phyloP scores from a whole-genome alignment of 1,284 basidiomycete genomes.

The Ceratobasidium sp. region DNA sequence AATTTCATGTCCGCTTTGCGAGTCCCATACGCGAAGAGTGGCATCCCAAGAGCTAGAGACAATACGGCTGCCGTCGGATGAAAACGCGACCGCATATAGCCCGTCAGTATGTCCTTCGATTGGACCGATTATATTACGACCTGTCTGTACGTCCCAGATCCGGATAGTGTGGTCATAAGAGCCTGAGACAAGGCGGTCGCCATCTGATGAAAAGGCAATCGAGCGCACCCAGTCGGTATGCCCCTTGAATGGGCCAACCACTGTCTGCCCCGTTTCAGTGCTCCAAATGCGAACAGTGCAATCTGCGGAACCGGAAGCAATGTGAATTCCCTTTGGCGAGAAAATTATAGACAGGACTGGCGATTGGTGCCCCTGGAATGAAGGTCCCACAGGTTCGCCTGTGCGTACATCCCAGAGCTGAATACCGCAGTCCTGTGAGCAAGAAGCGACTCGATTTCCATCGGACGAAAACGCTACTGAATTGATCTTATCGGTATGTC shows the following conservation, averaged over 20 bases:
- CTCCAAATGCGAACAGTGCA: not conserved
- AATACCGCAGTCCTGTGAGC: conserved; percentile 23
- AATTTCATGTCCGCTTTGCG: too few relatives aligned
- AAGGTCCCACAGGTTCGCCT: not conserved
- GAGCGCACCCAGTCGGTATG: not conserved
- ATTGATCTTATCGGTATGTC: not conserved
- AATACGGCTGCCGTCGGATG: not conserved
- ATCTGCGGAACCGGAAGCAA: conserved; percentile 6
- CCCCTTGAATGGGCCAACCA: not conserved
- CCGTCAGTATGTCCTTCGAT: not conserved
- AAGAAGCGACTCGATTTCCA: conserved; percentile 16
- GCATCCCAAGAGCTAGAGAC: too few relatives aligned
- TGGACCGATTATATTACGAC: too few relatives aligned
- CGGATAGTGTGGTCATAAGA: not conserved
- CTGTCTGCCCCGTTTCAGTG: not conserved
- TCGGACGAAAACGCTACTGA: conserved; percentile 33
- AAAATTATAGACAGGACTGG: not conserved
- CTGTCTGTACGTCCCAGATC: not conserved
- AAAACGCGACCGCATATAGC: not conserved
- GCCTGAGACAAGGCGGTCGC: not conserved
- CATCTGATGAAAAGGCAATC: conserved; percentile 3
- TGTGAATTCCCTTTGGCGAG: not conserved
- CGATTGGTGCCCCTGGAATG: not conserved
- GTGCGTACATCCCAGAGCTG: conserved; percentile 23
- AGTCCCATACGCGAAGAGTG: too few relatives aligned